These are phyloP conservation scores for Obelidium mucronatum DNA, from an alignment of 192 early-diverging fungal genomes.

Conservation along the genomic window DNA sequence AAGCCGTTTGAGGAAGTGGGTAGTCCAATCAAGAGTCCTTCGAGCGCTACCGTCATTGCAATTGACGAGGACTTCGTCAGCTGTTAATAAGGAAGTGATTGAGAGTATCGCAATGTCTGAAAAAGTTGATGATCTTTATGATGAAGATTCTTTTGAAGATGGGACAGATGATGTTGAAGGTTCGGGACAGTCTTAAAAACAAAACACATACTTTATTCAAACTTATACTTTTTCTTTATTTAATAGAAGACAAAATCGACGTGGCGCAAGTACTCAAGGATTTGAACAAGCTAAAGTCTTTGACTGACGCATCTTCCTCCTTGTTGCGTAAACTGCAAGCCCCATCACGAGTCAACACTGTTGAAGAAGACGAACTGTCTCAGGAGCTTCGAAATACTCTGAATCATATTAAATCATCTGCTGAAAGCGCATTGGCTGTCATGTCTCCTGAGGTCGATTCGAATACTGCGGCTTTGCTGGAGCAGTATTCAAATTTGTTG, in stretches of 20 bases:
- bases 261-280: slow-evolving; percentile 22
- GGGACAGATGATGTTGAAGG: slow-evolving; percentile 11
- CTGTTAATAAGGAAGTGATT: slow-evolving; percentile 38
- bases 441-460: not conserved
- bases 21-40: slow-evolving; percentile 1
- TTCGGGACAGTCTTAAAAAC: not conserved
- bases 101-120: not conserved
- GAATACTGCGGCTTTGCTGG: slow-evolving; percentile 26
- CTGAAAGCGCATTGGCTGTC: slow-evolving; percentile 20
- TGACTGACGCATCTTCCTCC: slow-evolving; percentile 6
- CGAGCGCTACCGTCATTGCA: not conserved
- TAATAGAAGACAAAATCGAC: not conserved
- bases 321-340: not conserved
- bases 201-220: not conserved
- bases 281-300: not conserved
- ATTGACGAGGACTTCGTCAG: slow-evolving; percentile 19
- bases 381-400: slow-evolving; percentile 21
- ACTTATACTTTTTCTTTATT: not conserved
- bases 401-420: slow-evolving; percentile 16
- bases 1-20: slow-evolving; percentile 7
- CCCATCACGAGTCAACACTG: not conserved
- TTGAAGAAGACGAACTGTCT: slow-evolving; percentile 13
- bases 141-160: slow-evolving; percentile 19
- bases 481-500: slow-evolving; percentile 48
- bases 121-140: slow-evolving; percentile 6